A percentile compares a stretch with the other conserved stretches of the same genome.
Evolutionary conservation across 2,329 filamentous ascomycete species (phyloP).

Genomic region (Nemania bipapillata): DNA sequence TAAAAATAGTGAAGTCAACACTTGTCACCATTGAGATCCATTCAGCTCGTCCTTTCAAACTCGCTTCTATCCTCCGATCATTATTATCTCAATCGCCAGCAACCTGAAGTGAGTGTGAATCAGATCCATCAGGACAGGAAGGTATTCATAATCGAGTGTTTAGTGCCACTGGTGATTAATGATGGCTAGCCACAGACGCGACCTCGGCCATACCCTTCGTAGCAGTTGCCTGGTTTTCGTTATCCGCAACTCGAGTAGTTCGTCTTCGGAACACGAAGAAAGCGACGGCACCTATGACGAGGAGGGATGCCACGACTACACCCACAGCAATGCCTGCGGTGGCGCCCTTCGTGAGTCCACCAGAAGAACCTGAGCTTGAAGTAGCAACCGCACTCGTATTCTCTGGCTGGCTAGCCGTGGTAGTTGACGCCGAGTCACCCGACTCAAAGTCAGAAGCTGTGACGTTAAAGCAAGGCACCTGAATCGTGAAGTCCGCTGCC

Average conservation of each 20-base stretch:
- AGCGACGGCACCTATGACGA: slow-evolving; percentile 47
- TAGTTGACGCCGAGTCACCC: slow-evolving; percentile 39
- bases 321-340: slow-evolving; percentile 55
- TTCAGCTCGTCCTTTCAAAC: background rate
- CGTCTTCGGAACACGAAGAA: slow-evolving; percentile 47
- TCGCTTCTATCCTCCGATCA: background rate
- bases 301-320: slow-evolving; percentile 49
- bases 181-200: slow-evolving; percentile 30
- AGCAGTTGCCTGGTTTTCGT: slow-evolving; percentile 19
- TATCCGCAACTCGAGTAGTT: slow-evolving; percentile 26
- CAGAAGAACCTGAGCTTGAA: slow-evolving; percentile 30
- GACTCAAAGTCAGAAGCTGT: slow-evolving; percentile 50
- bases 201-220: slow-evolving; percentile 39
- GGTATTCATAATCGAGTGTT: background rate
- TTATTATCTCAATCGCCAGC: background rate
- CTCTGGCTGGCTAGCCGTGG: slow-evolving; percentile 25
- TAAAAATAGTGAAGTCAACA: background rate
- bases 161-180: background rate
- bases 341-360: slow-evolving; percentile 50
- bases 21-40: background rate
- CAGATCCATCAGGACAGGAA: background rate
- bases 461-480: slow-evolving; percentile 55
- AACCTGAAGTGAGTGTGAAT: background rate
- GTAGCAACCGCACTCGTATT: slow-evolving; percentile 11
- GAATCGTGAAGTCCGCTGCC: slow-evolving; percentile 44